Conservation (phyloP, 2,329 filamentous ascomycete genomes). For the Neodidymelliopsis sp. region DNA sequence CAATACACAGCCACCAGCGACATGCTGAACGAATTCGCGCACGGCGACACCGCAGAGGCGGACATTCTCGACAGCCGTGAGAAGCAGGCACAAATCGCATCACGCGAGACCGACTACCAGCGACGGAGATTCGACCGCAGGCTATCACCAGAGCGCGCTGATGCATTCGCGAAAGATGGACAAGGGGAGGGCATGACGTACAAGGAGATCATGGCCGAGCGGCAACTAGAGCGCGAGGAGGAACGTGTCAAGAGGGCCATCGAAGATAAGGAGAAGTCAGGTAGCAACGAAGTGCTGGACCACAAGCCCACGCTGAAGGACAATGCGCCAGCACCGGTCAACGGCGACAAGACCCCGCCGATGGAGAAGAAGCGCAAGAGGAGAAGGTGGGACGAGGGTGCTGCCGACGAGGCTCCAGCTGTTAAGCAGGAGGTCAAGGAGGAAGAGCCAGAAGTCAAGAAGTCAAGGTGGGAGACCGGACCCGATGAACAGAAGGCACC, state of each 20-base stretch:
- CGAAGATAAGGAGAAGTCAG: slow-evolving; percentile 72
- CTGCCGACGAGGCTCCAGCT: slow-evolving; percentile 51
- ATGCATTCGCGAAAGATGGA: slow-evolving; percentile 81
- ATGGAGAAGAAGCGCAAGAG: slow-evolving; percentile 71
- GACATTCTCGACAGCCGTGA: slow-evolving; percentile 87
- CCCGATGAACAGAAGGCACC: slow-evolving; percentile 36
- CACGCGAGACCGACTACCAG: slow-evolving; percentile 97
- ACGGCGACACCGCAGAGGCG: slow-evolving; percentile 88
- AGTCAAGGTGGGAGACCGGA: slow-evolving; percentile 82
- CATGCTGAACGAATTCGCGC: slow-evolving; percentile 93
- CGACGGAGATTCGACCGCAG: slow-evolving; percentile 88
- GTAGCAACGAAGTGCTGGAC: slow-evolving; percentile 67
- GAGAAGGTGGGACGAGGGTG: slow-evolving; percentile 89
- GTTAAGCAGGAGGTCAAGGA: slow-evolving; percentile 29
- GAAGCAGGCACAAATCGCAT: slow-evolving; percentile 87
- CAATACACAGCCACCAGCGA: slow-evolving; percentile 94
- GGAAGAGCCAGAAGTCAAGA: slow-evolving; percentile 46
- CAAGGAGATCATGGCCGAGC: slow-evolving; percentile 86
- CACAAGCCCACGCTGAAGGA: slow-evolving; percentile 78
- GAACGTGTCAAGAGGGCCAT: slow-evolving; percentile 83
- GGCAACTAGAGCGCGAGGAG: slow-evolving; percentile 93
- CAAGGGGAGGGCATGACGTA: slow-evolving; percentile 82
- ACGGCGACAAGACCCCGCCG: slow-evolving; percentile 72
- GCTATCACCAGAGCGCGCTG: slow-evolving; percentile 83
- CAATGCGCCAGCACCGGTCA: slow-evolving; percentile 71